A percentile compares a stretch with the other conserved stretches of the same genome.
Evolutionary conservation across 495 filamentous ascomycete species (phyloP).

Genomic region (Talaromyces trachyspermus): DNA sequence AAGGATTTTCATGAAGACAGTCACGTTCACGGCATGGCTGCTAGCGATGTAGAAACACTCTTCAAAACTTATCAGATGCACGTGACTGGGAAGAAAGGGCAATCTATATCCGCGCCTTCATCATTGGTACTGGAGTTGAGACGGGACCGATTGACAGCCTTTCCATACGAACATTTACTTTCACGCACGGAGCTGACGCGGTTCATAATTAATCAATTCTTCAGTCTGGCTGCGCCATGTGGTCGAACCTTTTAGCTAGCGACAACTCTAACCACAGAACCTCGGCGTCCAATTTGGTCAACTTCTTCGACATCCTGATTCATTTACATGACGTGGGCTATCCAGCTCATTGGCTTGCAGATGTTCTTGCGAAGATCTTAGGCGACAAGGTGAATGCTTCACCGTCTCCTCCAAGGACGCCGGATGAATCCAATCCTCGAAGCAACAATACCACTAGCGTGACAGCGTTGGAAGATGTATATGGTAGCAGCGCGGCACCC

Average conservation of each 20-base stretch:
- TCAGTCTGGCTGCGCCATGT: background rate
- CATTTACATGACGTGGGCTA: conserved; percentile 6
- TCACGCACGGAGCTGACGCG: conserved; percentile 3
- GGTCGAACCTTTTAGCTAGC: background rate
- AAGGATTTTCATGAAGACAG: background rate
- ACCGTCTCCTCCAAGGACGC: background rate
- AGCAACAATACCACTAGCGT: background rate
- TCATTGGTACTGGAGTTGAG: background rate
- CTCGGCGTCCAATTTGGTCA: background rate
- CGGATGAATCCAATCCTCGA: background rate
- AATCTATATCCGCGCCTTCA: background rate
- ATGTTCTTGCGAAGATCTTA: conserved; percentile 5
- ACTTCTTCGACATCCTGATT: conserved; percentile 7
- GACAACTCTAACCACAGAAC: background rate
- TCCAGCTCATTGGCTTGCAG: conserved; percentile 6
- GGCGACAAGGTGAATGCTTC: background rate
- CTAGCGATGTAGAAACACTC: background rate
- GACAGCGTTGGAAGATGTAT: too few relatives aligned
- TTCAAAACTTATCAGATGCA: background rate
- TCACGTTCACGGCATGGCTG: background rate
- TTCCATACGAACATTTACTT: conserved; percentile 1
- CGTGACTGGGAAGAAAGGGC: background rate
- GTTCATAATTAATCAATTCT: conserved; percentile 2
- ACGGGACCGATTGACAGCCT: conserved; percentile 1
- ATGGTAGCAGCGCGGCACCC: background rate